These are phyloP conservation scores for Monilinia fructigena DNA, from an alignment of 2,329 filamentous ascomycete species.

Conservation along the genomic window DNA sequence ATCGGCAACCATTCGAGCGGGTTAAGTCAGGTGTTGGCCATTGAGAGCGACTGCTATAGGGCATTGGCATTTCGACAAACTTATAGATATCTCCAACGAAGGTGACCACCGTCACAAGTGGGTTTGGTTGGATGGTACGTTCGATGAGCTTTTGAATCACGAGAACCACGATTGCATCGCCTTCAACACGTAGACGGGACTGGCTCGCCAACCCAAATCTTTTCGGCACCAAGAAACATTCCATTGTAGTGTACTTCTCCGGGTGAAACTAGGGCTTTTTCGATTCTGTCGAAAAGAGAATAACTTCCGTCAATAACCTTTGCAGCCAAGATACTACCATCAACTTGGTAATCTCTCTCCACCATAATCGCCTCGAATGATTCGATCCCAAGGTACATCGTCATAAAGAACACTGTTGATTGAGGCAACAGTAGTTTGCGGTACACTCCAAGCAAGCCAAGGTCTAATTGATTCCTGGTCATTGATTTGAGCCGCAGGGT, in stretches of 20 bases:
- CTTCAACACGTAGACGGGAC: conserved; percentile 50
- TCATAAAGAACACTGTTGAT: conserved; percentile 48
- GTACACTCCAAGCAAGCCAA: conserved; percentile 59
- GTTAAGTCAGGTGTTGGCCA: conserved; percentile 47
- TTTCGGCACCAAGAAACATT: conserved; percentile 57
- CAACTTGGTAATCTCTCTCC: conserved; percentile 52
- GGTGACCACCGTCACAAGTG: conserved; percentile 38
- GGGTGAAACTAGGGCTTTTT: conserved; percentile 41
- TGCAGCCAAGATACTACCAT: conserved; percentile 57
- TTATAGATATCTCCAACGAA: conserved; percentile 54
- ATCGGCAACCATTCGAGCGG: conserved; percentile 45
- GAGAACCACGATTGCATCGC: conserved; percentile 49
- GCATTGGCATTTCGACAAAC: conserved; percentile 44
- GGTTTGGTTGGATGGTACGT: conserved; percentile 25
- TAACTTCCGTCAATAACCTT: conserved; percentile 55
- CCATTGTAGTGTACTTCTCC: conserved; percentile 51
- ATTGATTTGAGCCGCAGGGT: conserved; percentile 45
- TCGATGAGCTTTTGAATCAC: conserved; percentile 43
- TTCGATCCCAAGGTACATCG: conserved; percentile 50
- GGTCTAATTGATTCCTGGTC: conserved; percentile 50
- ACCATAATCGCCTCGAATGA: conserved; percentile 44
- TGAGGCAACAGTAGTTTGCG: conserved; percentile 47
- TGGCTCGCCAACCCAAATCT: conserved; percentile 58
- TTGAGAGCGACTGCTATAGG: conserved; percentile 39
- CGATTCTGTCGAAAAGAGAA: conserved; percentile 51